These are phyloP conservation scores for Talaromyces sp. DNA, from an alignment of 2,329 filamentous ascomycete genomes.

Conservation along the genomic window DNA sequence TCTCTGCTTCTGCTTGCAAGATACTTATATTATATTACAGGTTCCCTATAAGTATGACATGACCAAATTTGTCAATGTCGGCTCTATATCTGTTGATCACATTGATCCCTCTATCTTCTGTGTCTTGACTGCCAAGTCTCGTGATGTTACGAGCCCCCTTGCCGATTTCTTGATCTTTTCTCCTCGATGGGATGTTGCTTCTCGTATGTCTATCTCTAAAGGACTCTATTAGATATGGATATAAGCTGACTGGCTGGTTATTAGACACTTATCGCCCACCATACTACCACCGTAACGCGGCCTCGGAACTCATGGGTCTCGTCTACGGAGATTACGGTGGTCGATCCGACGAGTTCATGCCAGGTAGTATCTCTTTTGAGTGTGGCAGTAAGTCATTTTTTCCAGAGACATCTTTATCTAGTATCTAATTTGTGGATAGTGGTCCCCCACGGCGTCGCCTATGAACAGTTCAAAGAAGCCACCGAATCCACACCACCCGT, in stretches of 20 bases:
- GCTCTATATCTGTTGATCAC: constrained; percentile 40
- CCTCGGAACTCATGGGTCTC: constrained; percentile 40
- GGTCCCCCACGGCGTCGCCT: constrained; percentile 37
- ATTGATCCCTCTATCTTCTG: constrained; percentile 43
- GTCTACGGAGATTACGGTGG: constrained; percentile 36
- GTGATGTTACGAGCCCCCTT: constrained; percentile 32
- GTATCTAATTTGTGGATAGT: constrained; percentile 20
- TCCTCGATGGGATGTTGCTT: constrained; percentile 40
- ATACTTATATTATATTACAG: constrained; percentile 18
- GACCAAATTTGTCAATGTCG: constrained; percentile 41
- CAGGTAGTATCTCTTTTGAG: constrained; percentile 36
- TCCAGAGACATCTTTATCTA: too few species aligned
- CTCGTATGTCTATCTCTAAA: constrained; percentile 25
- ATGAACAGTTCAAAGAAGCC: constrained; percentile 34
- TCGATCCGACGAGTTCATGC: constrained; percentile 34
- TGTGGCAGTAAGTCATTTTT: constrained; percentile 29
- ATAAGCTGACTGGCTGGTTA: neutral
- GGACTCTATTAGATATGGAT: neutral
- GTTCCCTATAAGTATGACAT: constrained; percentile 43
- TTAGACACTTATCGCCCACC: constrained; percentile 40
- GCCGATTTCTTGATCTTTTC: constrained; percentile 42
- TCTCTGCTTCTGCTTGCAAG: neutral
- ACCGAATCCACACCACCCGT: constrained; percentile 27
- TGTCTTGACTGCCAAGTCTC: constrained; percentile 41
- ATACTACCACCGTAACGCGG: constrained; percentile 43